Evolutionary conservation across 1,284 basidiomycete genomes (phyloP).

Genomic region (Ceratobasidium sp.): DNA sequence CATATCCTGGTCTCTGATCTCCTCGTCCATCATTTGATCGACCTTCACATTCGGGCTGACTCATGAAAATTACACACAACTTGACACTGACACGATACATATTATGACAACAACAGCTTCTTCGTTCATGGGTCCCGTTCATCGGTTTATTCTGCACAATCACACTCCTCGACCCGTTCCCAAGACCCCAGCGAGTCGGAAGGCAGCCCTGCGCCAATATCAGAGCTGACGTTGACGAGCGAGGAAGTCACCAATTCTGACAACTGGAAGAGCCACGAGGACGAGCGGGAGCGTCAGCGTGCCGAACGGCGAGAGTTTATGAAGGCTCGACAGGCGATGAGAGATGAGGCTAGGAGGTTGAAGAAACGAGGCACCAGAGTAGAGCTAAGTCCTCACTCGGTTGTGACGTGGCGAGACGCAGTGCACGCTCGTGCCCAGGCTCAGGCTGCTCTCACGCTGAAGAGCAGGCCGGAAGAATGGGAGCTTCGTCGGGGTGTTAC

Average conservation of each 20-base stretch:
- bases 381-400: not conserved
- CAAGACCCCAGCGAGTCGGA: not conserved
- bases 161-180: not conserved
- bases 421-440: not conserved
- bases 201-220: not conserved
- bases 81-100: too few relatives aligned
- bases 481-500: too few relatives aligned
- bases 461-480: not conserved
- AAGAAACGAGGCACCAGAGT: not conserved
- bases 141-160: constrained; percentile 23
- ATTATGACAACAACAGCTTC: too few relatives aligned
- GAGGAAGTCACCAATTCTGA: constrained; percentile 6
- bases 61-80: not conserved
- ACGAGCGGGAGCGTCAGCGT: constrained; percentile 27
- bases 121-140: constrained; percentile 32
- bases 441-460: not conserved
- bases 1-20: too few relatives aligned
- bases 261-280: constrained; percentile 12
- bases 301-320: constrained; percentile 16
- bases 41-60: not conserved
- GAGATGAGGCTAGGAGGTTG: constrained; percentile 15
- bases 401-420: constrained; percentile 2
- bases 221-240: not conserved
- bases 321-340: constrained; percentile 20
- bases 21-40: not conserved